Evolutionary conservation across 192 early-diverging fungal species (phyloP).

Genomic region (Borealophlyctis nickersoniae): DNA sequence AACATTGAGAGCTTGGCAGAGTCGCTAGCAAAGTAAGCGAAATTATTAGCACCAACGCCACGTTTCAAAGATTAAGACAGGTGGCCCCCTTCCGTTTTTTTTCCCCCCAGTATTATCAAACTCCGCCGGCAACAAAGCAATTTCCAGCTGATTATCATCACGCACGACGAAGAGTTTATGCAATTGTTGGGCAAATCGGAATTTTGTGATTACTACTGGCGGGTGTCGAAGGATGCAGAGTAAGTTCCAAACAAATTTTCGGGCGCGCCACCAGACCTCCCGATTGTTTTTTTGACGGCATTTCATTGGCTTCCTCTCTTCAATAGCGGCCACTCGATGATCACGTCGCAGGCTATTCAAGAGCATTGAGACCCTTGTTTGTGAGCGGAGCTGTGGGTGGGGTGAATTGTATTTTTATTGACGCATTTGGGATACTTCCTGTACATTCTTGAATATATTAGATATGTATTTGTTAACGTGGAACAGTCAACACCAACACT

Average conservation of each 20-base stretch:
- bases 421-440: too few relatives aligned
- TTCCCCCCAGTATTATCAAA: constrained; percentile 70
- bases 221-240: constrained; percentile 77
- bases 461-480: too few relatives aligned
- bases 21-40: constrained; percentile 65
- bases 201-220: constrained; percentile 82
- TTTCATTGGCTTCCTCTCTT: neutral
- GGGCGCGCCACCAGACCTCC: neutral
- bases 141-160: constrained; percentile 97
- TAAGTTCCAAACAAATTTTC: constrained; percentile 5
- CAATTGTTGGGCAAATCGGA: constrained; percentile 73
- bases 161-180: constrained; percentile 97
- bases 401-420: too few relatives aligned
- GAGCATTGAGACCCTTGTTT: too few relatives aligned
- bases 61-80: constrained; percentile 3
- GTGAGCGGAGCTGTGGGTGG: too few relatives aligned
- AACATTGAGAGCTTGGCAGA: constrained; percentile 86
- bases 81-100: neutral
- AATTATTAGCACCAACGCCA: constrained; percentile 1
- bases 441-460: too few relatives aligned
- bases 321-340: constrained; percentile 19
- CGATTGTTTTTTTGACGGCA: constrained; percentile 1
- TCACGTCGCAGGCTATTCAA: constrained; percentile 9
- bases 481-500: too few relatives aligned
- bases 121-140: constrained; percentile 73